Conservation (phyloP, 345 rosid species). For the Dovyalis caffra region DNA sequence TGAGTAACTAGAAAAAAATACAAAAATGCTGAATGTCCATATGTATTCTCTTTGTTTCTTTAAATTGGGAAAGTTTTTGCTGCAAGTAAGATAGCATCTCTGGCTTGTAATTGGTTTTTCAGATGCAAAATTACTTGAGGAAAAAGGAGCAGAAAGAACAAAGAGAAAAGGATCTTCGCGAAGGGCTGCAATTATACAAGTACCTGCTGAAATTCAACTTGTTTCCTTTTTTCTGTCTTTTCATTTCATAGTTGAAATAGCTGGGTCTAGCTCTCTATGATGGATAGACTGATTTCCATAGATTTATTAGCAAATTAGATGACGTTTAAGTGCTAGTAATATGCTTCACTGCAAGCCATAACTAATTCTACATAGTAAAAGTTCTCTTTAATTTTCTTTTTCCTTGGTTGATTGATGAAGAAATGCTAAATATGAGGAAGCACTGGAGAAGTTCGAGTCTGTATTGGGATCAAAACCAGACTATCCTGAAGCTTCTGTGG, state of each 20-base stretch:
- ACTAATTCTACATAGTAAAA: neutral
- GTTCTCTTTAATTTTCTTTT: neutral
- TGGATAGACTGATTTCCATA: neutral
- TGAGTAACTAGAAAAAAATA: conserved; percentile 27
- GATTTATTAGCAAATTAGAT: neutral
- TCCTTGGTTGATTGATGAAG: conserved; percentile 31
- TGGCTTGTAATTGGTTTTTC: conserved; percentile 24
- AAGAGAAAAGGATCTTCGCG: conserved; percentile 76
- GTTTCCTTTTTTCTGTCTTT: neutral
- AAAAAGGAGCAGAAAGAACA: conserved; percentile 74
- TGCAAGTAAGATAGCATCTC: conserved; percentile 9
- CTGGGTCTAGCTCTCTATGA: neutral
- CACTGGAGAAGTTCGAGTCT: conserved; percentile 85
- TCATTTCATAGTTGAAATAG: neutral
- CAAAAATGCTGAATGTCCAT: neutral
- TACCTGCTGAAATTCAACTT: conserved; percentile 16
- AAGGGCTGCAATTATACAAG: conserved; percentile 79
- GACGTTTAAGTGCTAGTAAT: neutral
- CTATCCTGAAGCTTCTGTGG: conserved; percentile 64
- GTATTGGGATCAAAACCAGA: conserved; percentile 92
- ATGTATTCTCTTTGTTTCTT: neutral
- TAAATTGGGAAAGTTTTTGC: neutral
- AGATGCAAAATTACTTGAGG: conserved; percentile 78
- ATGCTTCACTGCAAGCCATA: neutral
- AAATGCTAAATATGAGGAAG: conserved; percentile 77